These are phyloP conservation scores for Zasmidium angulare DNA, from an alignment of 2,329 filamentous ascomycete species.

Conservation along the genomic window DNA sequence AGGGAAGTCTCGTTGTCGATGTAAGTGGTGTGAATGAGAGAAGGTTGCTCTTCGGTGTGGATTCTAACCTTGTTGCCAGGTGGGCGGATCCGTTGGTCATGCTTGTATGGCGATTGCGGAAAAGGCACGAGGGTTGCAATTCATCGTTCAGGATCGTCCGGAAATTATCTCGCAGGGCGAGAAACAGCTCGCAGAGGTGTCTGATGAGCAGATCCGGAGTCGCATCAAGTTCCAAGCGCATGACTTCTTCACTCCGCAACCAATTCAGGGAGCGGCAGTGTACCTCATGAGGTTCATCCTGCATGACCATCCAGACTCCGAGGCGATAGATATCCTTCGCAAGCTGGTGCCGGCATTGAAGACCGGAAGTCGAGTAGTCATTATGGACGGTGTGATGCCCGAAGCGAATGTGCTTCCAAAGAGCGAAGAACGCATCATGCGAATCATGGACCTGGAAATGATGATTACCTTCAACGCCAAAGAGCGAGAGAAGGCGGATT, in stretches of 20 bases:
- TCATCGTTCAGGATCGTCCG: constrained; percentile 10
- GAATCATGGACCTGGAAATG: constrained; percentile 9
- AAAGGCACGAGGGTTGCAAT: constrained; percentile 5
- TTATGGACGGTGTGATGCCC: constrained; percentile 24
- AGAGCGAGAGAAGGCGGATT: constrained; percentile 6
- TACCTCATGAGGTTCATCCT: constrained; percentile 20
- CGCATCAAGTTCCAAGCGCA: constrained; percentile 14
- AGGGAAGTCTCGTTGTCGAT: constrained; percentile 56
- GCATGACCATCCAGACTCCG: constrained; percentile 24
- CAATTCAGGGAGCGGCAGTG: constrained; percentile 29
- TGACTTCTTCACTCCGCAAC: constrained; percentile 30
- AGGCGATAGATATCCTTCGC: constrained; percentile 19
- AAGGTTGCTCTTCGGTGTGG: neutral
- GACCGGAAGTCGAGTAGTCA: constrained; percentile 23
- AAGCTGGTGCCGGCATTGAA: constrained; percentile 19
- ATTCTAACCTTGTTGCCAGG: neutral
- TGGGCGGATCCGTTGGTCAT: constrained; percentile 23
- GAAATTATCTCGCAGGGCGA: constrained; percentile 1
- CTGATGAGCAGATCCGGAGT: neutral
- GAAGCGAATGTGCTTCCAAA: constrained; percentile 2
- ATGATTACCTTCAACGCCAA: constrained; percentile 8
- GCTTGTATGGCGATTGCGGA: constrained; percentile 2
- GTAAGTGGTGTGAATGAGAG: constrained; percentile 26
- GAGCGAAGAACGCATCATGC: neutral
- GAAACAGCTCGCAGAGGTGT: neutral